Evolutionary conservation across 2,329 filamentous ascomycete species (phyloP), one percentile per base, ranked within the genome.

Genomic region (Talaromyces sp.): DNA sequence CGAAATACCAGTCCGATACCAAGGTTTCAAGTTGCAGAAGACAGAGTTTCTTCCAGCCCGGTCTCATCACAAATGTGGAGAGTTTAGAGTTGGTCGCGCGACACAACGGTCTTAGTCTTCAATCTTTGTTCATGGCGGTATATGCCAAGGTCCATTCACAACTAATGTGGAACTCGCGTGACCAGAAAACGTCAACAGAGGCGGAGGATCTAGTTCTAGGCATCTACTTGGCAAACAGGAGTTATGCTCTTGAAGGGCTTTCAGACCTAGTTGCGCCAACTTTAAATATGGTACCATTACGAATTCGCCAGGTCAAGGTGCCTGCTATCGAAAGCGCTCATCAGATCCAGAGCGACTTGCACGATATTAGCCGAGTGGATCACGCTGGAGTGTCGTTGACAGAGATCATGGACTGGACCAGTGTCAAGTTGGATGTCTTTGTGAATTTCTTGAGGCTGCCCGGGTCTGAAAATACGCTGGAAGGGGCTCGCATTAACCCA

Each of bases 221-320:
- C 1, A 75, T 96, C 27, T 97, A 96, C 73, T 83, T 96, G 8
- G 90, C 92, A 50, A 96, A 96, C 72, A 85, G 92, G 57, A 82
- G 83, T 0, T 78, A 83, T 10, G 77, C 79, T 27, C 74, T 82
- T 8, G 76, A 82, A 3, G 77, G 81, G 3, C 71, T 86, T 1
- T 77, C 84, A 2, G 71, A 78, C 0, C 76, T 84, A 2, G 67
- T 82, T 0, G 87, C 86, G 34, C 92, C 93, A 0, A 95, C 91
- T 0, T 81, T 97, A 23, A 93, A 90, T 66, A 81, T 97, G 4
- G 82, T 96, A 1, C 92, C 92, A 0, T 75, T 97, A 0, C 81
- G 82, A 10, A 82, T 95, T 1, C 70, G 69, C 28, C 58, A 71
- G 42, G 65, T 66, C 58, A 31, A 73, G 5, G 30, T 5, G 4